Evolutionary conservation across 768 basidiomycete genomes (phyloP).

Genomic region (Grammothele lineata): DNA sequence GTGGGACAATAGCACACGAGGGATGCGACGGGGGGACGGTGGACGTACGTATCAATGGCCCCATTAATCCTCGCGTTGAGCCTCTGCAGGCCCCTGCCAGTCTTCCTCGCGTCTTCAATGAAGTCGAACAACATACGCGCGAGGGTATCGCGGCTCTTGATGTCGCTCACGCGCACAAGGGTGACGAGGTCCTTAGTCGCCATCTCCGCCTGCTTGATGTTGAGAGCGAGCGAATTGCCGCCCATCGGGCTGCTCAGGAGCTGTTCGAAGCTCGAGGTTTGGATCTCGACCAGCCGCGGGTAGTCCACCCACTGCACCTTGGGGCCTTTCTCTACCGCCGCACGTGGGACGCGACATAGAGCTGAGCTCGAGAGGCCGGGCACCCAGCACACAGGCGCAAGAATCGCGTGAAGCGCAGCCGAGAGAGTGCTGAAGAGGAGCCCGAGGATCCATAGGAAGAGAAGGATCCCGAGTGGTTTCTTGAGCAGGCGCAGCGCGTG

Average conservation of each 20-base stretch:
- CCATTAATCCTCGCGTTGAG: constrained; percentile 66
- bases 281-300: constrained; percentile 53
- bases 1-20: neutral
- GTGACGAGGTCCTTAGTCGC: constrained; percentile 65
- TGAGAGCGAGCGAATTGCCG: constrained; percentile 54
- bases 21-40: too few species aligned
- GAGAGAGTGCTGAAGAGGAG: constrained; percentile 39
- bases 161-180: constrained; percentile 57
- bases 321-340: neutral
- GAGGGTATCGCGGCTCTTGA: constrained; percentile 56
- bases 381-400: constrained; percentile 57
- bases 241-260: constrained; percentile 56
- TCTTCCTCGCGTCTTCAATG: constrained; percentile 54
- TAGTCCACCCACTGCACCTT: constrained; percentile 50
- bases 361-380: constrained; percentile 50
- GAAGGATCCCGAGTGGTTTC: constrained; percentile 49
- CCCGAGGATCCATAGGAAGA: constrained; percentile 49
- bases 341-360: constrained; percentile 35
- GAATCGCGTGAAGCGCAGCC: constrained; percentile 38
- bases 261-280: constrained; percentile 59
- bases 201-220: constrained; percentile 75
- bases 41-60: constrained; percentile 64
- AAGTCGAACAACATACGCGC: constrained; percentile 51
- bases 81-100: constrained; percentile 55
- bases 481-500: constrained; percentile 47